Base-by-base conservation (phyloP, 768 basidiomycete genomes). In the Kwoniella dendrophila region DNA sequence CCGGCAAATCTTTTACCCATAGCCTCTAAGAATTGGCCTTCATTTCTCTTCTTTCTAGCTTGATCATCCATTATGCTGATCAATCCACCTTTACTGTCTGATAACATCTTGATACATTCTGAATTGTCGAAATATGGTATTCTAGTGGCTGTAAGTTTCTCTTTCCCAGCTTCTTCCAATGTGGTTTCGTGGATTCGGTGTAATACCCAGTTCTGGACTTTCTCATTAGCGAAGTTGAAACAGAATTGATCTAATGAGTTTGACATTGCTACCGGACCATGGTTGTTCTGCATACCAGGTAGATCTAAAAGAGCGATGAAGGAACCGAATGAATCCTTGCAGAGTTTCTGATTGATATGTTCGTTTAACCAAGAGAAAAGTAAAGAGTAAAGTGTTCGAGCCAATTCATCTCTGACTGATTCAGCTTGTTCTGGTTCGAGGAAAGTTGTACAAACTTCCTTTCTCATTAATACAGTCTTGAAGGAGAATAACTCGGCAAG, bases 31-130 rank as follows among this genome's bases (percentile, higher is more conserved):
- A 98, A 96, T 0, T 89, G 90, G 56, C 88, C 85, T 71, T 95
- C 92, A 2, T 88, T 94, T 85, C 94, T 93, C 81, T 92, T 94
- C 38, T 90, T 84, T 12, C 89, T 84, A 1, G 93, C 90, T 78
- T 96, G 93, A 74, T 98, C 95, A 74, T 98, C 94, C 89, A 97
- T 91, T 78, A 98, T 97, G 72, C 95, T 92, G 55, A 97, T 87
- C 32, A 99, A 82, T 1, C 96, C 96, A 10, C 93, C 94, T 1
- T 90, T 92, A 56, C 82, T 83, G 73, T 91, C 88, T 74, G 92
- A 88, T 41, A 98, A 81, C 30, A 99, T 82, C 7, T 91, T 86
- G 30, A 98, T 79, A 68, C 90, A 92, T 75, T 97, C 94, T 10
- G 88, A 78, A 77, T 97, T 98, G 80, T 95, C 91, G 76, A 91